Evolutionary conservation across 768 basidiomycete species (phyloP).

Genomic region (Trametes sanguinea): DNA sequence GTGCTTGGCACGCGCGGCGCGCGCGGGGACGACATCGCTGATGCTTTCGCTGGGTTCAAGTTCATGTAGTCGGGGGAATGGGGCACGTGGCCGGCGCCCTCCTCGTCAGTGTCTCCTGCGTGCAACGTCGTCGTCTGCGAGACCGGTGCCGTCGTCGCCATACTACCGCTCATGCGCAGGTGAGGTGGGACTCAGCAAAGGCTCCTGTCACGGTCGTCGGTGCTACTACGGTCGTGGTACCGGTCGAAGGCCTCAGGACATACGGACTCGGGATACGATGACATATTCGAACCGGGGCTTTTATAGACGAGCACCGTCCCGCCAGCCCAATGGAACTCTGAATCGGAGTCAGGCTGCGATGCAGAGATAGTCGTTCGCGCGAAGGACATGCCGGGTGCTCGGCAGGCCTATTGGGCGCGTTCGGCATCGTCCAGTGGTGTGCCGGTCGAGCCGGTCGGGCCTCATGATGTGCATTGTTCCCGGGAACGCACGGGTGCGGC

Average conservation of each 20-base stretch:
- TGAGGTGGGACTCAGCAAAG: no score
- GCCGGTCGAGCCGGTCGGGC: background rate
- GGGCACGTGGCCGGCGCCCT: background rate
- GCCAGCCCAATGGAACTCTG: no score
- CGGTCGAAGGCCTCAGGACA: background rate
- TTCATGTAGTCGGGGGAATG: background rate
- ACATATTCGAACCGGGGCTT: background rate
- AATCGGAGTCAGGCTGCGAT: background rate
- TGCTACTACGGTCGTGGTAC: background rate
- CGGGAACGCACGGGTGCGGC: no score
- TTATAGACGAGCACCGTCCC: background rate
- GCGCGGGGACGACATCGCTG: background rate
- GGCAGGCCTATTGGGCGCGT: background rate
- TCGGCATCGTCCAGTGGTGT: background rate
- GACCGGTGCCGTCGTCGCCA: slow-evolving; percentile 4
- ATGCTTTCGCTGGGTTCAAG: no score
- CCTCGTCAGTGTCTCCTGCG: slow-evolving; percentile 9
- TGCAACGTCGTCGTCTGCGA: slow-evolving; percentile 20
- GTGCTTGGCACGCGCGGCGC: no score
- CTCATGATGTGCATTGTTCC: background rate
- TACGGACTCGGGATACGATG: background rate
- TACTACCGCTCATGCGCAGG: background rate
- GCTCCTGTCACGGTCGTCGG: no score
- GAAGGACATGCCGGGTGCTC: background rate
- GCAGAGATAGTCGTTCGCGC: background rate